A percentile compares a stretch with the other conserved stretches of the same genome.
These are phyloP conservation scores for Suillus subalutaceus DNA, from an alignment of 768 basidiomycete species.

Conservation along the genomic window DNA sequence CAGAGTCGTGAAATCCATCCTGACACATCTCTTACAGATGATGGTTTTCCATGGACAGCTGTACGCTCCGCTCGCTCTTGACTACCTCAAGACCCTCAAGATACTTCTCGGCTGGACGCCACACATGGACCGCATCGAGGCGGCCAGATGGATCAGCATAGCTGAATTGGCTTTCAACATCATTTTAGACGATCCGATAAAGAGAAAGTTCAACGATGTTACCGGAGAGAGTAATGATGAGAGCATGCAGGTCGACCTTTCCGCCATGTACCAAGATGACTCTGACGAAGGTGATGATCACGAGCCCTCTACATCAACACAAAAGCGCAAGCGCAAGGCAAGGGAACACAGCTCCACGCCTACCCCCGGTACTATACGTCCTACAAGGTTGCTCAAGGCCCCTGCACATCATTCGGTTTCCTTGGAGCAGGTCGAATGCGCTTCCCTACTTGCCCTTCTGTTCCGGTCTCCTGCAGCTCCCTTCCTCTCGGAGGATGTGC, in stretches of 20 bases:
- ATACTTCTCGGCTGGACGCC: constrained; percentile 65
- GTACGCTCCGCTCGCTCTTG: constrained; percentile 65
- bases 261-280: constrained; percentile 37
- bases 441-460: constrained; percentile 62
- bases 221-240: constrained; percentile 27
- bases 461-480: constrained; percentile 62
- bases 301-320: constrained; percentile 20
- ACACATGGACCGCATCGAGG: constrained; percentile 78
- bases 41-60: constrained; percentile 58
- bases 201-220: constrained; percentile 21
- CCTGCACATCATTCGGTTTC: constrained; percentile 37
- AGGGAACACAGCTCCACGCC: constrained; percentile 28
- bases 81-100: constrained; percentile 81
- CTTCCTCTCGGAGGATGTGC: constrained; percentile 44
- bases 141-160: constrained; percentile 65
- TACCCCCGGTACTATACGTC: constrained; percentile 15
- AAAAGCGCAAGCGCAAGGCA: constrained; percentile 28
- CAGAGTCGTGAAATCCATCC: constrained; percentile 55
- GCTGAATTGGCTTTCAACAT: constrained; percentile 78
- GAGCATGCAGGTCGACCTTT: constrained; percentile 19
- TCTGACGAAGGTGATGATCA: constrained; percentile 32
- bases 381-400: constrained; percentile 27
- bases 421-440: constrained; percentile 72
- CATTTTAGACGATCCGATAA: constrained; percentile 61
- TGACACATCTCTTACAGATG: constrained; percentile 65